Percentiles rank a stretch among this genome's conserved stretches.
These are phyloP conservation scores for Botryotinia narcissicola DNA, from an alignment of 2,329 filamentous ascomycete genomes.

Conservation along the genomic window DNA sequence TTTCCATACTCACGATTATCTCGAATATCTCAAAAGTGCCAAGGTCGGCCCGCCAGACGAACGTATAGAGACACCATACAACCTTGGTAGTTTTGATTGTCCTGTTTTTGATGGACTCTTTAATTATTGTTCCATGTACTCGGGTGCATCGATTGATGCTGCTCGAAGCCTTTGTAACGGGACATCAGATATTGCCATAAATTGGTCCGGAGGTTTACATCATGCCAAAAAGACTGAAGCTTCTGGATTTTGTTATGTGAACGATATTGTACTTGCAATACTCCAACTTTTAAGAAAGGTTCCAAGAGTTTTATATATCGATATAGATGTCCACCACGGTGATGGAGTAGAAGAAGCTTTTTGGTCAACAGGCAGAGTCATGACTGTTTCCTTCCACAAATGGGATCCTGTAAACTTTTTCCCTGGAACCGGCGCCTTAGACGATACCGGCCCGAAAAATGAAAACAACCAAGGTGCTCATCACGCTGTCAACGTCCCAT, in stretches of 20 bases:
- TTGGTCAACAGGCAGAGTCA: conserved; percentile 82
- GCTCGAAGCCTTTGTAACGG: conserved; percentile 82
- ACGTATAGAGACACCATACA: conserved; percentile 65
- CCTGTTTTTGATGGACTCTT: conserved; percentile 95
- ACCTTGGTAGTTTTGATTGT: conserved; percentile 87
- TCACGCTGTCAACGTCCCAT: conserved; percentile 85
- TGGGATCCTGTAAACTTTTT: conserved; percentile 85
- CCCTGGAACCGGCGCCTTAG: conserved; percentile 82
- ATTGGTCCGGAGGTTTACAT: conserved; percentile 95
- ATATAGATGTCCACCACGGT: conserved; percentile 90
- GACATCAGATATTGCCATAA: conserved; percentile 93
- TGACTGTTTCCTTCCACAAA: conserved; percentile 95
- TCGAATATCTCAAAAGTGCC: conserved; percentile 79
- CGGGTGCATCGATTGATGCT: conserved; percentile 85
- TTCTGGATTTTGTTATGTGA: conserved; percentile 97
- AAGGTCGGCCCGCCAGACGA: conserved; percentile 65
- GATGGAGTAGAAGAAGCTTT: conserved; percentile 91
- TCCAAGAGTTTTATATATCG: conserved; percentile 87
- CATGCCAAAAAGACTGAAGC: conserved; percentile 94
- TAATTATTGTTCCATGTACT: conserved; percentile 92
- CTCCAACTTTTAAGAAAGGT: conserved; percentile 80
- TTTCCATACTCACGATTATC: conserved; percentile 86
- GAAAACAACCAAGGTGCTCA: conserved; percentile 85
- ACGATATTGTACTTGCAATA: conserved; percentile 94
- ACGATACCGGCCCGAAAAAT: conserved; percentile 79